Base-by-base conservation (phyloP, 192 early-diverging fungal species). In the Coemansia nantahalensis region DNA sequence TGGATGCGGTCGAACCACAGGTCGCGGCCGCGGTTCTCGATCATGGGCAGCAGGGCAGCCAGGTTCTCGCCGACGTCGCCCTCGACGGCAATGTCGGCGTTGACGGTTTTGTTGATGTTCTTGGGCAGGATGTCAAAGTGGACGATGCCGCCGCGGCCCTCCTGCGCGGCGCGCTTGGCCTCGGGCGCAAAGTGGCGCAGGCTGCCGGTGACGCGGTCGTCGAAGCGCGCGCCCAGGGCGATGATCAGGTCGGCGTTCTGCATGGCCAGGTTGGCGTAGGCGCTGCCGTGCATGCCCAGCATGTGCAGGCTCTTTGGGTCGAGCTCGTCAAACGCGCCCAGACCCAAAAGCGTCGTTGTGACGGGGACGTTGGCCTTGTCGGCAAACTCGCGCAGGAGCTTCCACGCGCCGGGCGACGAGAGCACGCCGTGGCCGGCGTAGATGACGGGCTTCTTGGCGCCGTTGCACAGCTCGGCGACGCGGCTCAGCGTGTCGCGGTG, bases 121-220 rank as follows among this genome's bases (percentile, higher is more conserved):
- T 99, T 99, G 62, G 93, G 94, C 85, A 94, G 84, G 62, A 99
- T 96, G 65, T 99, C 96, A 83, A 99, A 99, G 71, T 99, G 96
- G 48, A 93, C 83, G 46, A 99, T 97, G 49, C 96, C 96, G 44
- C 96, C 96, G 40, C 86, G 89, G 51, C 86, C 83, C 55, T 89
- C 88, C 21, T 79, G 73, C 36, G 90, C 91, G 11, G 96, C 96
- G 63, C 85, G 80, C 59, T 85, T 84, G 31, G 94, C 96, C 53
- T 87, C 91, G 18, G 94, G 93, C 24, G 96, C 96, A 73, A 99
- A 99, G 39, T 89, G 79, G 65, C 82, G 83, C 57, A 94, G 80
- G 59, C 83, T 93, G 36, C 88, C 90, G 17, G 96, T 99, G 37
- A 99, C 94, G 77, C 96, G 90, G 67, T 99, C 96, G 67, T 99